Conservation (phyloP, 2,329 filamentous ascomycete genomes). For the Bipolaris gigantea region DNA sequence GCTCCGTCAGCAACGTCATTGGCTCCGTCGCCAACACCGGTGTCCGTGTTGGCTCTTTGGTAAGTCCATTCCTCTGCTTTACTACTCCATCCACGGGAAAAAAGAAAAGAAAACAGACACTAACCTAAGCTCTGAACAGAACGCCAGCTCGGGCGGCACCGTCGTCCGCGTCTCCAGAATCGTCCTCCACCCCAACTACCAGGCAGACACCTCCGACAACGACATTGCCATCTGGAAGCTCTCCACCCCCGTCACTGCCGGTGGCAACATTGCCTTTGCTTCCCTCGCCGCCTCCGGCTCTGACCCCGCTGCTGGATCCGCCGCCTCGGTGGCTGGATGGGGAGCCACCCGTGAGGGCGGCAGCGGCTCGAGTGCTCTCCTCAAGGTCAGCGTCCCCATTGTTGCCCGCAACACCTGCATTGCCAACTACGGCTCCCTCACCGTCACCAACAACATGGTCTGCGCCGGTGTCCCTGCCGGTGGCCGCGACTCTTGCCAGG, state of each 20-base stretch:
- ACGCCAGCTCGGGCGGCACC: conserved; percentile 25
- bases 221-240: conserved; percentile 36
- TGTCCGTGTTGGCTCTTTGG: conserved; percentile 29
- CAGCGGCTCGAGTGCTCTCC: conserved; percentile 18
- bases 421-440: conserved; percentile 19
- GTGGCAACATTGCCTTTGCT: conserved; percentile 30
- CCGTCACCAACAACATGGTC: conserved; percentile 32
- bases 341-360: conserved; percentile 20
- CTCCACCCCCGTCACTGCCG: conserved; percentile 24
- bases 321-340: conserved; percentile 32
- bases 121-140: conserved; percentile 9
- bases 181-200: conserved; percentile 27
- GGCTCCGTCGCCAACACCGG: conserved; percentile 9
- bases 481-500: conserved; percentile 41
- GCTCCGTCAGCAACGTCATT: conserved; percentile 22
- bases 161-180: conserved; percentile 23
- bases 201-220: conserved; percentile 15
- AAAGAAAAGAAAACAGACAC: neutral
- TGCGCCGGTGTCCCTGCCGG: conserved; percentile 30
- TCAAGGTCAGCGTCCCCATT: conserved; percentile 35
- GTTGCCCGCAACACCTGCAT: conserved; percentile 31
- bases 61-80: conserved; percentile 7
- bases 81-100: too few species aligned
- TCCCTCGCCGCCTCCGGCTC: conserved; percentile 23
- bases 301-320: conserved; percentile 28